Evolutionary conservation across 2,329 filamentous ascomycete species (phyloP).

Genomic region (Chaetomiaceae sp.): DNA sequence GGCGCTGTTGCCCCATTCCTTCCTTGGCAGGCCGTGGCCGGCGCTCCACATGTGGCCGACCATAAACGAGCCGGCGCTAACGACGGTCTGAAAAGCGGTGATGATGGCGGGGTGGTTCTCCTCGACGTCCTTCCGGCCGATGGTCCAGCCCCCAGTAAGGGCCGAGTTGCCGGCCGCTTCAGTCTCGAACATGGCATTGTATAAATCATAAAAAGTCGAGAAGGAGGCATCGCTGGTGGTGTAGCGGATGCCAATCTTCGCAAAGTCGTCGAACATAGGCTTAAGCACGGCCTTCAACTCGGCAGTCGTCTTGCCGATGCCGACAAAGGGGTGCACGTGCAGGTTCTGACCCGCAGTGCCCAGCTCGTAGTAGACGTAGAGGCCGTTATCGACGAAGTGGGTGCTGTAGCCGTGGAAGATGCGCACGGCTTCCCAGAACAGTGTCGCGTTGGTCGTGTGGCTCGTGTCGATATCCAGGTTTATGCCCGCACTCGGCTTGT

Average conservation of each 20-base stretch:
- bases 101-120: conserved; percentile 35
- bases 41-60: conserved; percentile 39
- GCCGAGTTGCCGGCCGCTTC: conserved; percentile 34
- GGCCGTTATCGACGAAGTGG: conserved; percentile 38
- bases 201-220: conserved; percentile 35
- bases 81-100: conserved; percentile 33
- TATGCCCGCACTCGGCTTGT: conserved; percentile 41
- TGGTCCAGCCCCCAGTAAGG: conserved; percentile 38
- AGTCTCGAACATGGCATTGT: conserved; percentile 36
- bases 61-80: conserved; percentile 32
- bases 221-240: conserved; percentile 32
- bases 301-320: conserved; percentile 34
- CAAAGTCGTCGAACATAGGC: conserved; percentile 35
- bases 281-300: conserved; percentile 35
- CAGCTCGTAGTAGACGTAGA: conserved; percentile 43
- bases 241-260: conserved; percentile 29
- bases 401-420: conserved; percentile 44
- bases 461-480: conserved; percentile 37
- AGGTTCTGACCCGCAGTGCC: conserved; percentile 37
- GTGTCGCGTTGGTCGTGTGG: conserved; percentile 34
- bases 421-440: conserved; percentile 46
- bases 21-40: conserved; percentile 30
- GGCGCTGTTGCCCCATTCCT: conserved; percentile 34
- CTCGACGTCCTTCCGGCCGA: conserved; percentile 35
- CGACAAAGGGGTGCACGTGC: conserved; percentile 37